Evolutionary conservation across 148 eudicot genomes (phyloP).

Genomic region (Vaccinium macrocarpon): DNA sequence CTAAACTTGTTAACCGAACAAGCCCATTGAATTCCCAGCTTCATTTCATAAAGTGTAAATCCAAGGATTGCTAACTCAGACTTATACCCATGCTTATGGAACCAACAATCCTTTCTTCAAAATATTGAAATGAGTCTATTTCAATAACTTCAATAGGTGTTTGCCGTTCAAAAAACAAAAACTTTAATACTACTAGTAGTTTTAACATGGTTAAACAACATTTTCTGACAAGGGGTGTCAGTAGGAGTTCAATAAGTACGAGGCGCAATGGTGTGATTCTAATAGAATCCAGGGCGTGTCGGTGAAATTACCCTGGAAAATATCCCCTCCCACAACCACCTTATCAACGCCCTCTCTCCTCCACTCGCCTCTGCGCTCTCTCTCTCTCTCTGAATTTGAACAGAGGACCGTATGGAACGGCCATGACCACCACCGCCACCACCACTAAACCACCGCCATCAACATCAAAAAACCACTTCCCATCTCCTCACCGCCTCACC

Average conservation of each 20-base stretch:
- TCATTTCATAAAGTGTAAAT: no score
- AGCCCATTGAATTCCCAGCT: no score
- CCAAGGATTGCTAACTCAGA: no score
- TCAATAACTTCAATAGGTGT: no score
- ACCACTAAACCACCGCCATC: conserved; percentile 27
- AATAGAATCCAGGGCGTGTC: background rate
- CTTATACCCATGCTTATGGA: no score
- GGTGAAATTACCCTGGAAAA: background rate
- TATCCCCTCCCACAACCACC: background rate
- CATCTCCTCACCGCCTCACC: conserved; percentile 10
- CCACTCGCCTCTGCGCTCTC: background rate
- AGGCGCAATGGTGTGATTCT: background rate
- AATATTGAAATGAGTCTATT: no score
- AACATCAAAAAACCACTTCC: conserved; percentile 17
- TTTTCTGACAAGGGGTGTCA: background rate
- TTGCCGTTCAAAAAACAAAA: no score
- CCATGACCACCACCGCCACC: conserved; percentile 43
- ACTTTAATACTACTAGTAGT: background rate
- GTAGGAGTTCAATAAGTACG: background rate
- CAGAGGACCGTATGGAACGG: conserved; percentile 33
- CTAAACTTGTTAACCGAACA: no score
- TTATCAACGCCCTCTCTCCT: background rate
- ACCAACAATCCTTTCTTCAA: no score
- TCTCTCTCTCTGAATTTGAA: background rate
- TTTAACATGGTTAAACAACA: background rate